Conservation (phyloP, 768 basidiomycete genomes). For the Jaapia argillacea region DNA sequence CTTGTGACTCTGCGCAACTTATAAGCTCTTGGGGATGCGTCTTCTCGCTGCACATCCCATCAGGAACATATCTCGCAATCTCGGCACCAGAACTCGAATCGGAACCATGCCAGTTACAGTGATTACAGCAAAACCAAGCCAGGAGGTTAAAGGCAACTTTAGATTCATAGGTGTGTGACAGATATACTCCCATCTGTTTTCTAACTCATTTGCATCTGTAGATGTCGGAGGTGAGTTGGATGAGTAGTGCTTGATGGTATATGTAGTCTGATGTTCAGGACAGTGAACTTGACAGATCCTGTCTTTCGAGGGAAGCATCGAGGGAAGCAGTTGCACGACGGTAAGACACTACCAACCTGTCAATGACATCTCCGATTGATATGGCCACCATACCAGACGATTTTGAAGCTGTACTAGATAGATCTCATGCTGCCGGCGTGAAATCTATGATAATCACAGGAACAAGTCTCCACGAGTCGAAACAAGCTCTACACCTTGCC, state of each 20-base stretch:
- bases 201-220: not conserved
- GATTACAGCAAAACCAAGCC: no score
- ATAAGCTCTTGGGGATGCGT: no score
- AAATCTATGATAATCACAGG: slow-evolving; percentile 71
- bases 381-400: slow-evolving; percentile 37
- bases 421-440: slow-evolving; percentile 51
- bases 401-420: slow-evolving; percentile 42
- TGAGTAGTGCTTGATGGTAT: not conserved
- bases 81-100: no score
- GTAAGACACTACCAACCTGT: no score
- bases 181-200: not conserved
- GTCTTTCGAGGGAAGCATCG: slow-evolving; percentile 27
- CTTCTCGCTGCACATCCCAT: no score
- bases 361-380: no score
- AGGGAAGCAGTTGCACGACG: slow-evolving; percentile 25
- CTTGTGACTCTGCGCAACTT: no score
- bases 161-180: slow-evolving; percentile 23
- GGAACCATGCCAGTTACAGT: no score
- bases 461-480: slow-evolving; percentile 55
- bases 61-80: no score
- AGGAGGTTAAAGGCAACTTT: slow-evolving; percentile 10
- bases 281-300: slow-evolving; percentile 29
- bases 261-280: not conserved
- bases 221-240: slow-evolving; percentile 11
- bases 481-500: slow-evolving; percentile 51